These are phyloP conservation scores for Lentinus brumalis DNA, from an alignment of 768 basidiomycete genomes.

Conservation along the genomic window DNA sequence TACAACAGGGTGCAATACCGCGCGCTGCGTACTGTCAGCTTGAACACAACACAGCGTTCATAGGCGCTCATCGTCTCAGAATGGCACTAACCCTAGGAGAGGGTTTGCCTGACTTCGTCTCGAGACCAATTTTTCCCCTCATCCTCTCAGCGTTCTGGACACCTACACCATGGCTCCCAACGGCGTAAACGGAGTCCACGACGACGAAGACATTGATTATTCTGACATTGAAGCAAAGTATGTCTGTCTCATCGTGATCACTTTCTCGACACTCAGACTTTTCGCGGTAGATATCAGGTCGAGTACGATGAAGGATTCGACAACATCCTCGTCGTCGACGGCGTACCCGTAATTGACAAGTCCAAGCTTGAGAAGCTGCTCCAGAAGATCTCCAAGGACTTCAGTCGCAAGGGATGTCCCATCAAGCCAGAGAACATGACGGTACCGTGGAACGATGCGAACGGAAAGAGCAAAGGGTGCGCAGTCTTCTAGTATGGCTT, in stretches of 20 bases:
- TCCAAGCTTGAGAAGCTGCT: constrained; percentile 82
- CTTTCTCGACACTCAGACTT: neutral
- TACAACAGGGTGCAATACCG: neutral
- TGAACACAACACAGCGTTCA: no score
- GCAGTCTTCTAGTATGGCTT: constrained; percentile 20
- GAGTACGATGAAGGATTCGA: constrained; percentile 86
- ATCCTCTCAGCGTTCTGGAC: constrained; percentile 7
- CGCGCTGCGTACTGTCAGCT: no score
- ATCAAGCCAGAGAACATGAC: constrained; percentile 78
- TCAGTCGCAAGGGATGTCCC: constrained; percentile 75
- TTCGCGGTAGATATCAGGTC: constrained; percentile 75
- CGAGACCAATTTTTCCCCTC: constrained; percentile 14
- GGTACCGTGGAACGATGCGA: constrained; percentile 85
- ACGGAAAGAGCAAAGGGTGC: constrained; percentile 92
- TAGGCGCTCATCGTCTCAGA: neutral
- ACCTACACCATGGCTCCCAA: constrained; percentile 25
- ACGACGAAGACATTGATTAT: constrained; percentile 77
- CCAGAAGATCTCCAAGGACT: constrained; percentile 80
- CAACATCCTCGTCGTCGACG: constrained; percentile 90
- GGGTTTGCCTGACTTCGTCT: constrained; percentile 8
- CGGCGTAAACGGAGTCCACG: constrained; percentile 26
- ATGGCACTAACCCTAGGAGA: constrained; percentile 9
- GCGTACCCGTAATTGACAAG: constrained; percentile 87
- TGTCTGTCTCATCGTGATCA: constrained; percentile 23
- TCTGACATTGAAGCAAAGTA: constrained; percentile 89